Conservation (phyloP, 495 filamentous ascomycete genomes). For the Hypoxylon lienhwacheense region DNA sequence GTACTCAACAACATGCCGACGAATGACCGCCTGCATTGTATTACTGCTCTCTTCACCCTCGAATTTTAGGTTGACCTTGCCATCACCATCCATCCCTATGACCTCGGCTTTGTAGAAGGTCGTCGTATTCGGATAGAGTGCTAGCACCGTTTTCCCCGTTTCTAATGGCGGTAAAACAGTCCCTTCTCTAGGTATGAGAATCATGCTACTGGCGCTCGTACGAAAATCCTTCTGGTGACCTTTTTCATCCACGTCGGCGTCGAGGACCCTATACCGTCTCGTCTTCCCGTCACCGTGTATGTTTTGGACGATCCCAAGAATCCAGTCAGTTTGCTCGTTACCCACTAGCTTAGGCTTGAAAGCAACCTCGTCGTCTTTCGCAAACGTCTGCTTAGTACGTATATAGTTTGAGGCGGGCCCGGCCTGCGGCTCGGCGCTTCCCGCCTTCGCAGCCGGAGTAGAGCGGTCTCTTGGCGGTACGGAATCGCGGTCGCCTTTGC, state of each 20-base stretch:
- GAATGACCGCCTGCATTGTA: constrained; percentile 74
- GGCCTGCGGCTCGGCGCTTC: constrained; percentile 49
- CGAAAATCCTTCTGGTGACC: constrained; percentile 73
- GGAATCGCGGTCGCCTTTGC: constrained; percentile 49
- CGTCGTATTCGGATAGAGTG: constrained; percentile 86
- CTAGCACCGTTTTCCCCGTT: constrained; percentile 76
- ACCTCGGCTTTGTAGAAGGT: constrained; percentile 98
- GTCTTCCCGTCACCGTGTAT: constrained; percentile 85
- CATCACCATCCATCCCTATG: constrained; percentile 63
- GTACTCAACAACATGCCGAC: constrained; percentile 79
- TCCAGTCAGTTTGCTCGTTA: constrained; percentile 76
- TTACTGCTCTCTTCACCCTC: constrained; percentile 85
- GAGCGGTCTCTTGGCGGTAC: constrained; percentile 51
- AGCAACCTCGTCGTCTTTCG: constrained; percentile 78
- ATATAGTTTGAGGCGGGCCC: constrained; percentile 35
- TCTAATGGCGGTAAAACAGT: constrained; percentile 68
- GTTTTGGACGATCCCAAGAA: constrained; percentile 83
- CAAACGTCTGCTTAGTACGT: constrained; percentile 56
- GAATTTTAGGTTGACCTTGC: constrained; percentile 68
- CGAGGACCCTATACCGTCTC: constrained; percentile 91
- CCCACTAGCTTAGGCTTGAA: constrained; percentile 77
- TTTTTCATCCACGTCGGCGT: constrained; percentile 84
- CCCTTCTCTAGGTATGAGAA: constrained; percentile 70
- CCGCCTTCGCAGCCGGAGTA: constrained; percentile 48
- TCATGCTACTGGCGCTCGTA: constrained; percentile 77